phyloP scores from a whole-genome alignment of 805 yeast genomes.

The Debaryomyces maramus region DNA sequence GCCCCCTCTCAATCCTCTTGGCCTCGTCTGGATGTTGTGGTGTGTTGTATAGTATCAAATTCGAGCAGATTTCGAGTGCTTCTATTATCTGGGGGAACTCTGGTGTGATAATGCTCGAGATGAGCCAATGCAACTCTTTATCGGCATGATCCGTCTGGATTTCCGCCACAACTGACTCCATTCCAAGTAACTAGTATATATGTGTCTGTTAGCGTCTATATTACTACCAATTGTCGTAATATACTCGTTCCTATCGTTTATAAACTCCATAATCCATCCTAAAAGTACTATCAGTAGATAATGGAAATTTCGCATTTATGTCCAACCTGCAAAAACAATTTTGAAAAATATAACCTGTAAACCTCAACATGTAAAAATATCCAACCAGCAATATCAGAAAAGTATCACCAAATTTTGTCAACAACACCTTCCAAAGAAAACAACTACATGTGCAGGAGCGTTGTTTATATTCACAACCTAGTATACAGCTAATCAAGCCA shows the following conservation, averaged over 20 bases:
- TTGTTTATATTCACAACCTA: constrained; percentile 20
- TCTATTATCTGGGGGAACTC: constrained; percentile 37
- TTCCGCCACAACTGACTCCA: constrained; percentile 2
- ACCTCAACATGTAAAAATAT: constrained; percentile 3
- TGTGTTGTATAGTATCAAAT: constrained; percentile 32
- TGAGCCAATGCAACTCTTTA: constrained; percentile 35
- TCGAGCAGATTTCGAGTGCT: constrained; percentile 38
- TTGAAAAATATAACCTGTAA: constrained; percentile 2
- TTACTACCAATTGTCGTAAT: too few relatives aligned
- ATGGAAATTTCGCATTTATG: too few relatives aligned
- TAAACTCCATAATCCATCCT: too few relatives aligned
- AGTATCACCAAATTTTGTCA: constrained; percentile 10
- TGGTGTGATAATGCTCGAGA: constrained; percentile 20
- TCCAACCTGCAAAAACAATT: too few relatives aligned
- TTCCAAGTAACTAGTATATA: too few relatives aligned
- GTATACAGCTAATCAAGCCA: constrained; percentile 6
- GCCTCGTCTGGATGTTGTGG: constrained; percentile 34
- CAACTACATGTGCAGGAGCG: constrained; percentile 25
- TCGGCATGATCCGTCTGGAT: constrained; percentile 19
- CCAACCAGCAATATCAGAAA: constrained; percentile 3
- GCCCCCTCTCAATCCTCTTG: constrained; percentile 32
- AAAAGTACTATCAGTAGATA: too few relatives aligned
- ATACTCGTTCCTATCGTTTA: too few relatives aligned
- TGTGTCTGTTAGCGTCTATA: too few relatives aligned
- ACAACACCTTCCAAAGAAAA: constrained; percentile 8